Evolutionary conservation across 225 moss, liverwort and hornwort species (phyloP).

Genomic region (Pleurozium schreberi): DNA sequence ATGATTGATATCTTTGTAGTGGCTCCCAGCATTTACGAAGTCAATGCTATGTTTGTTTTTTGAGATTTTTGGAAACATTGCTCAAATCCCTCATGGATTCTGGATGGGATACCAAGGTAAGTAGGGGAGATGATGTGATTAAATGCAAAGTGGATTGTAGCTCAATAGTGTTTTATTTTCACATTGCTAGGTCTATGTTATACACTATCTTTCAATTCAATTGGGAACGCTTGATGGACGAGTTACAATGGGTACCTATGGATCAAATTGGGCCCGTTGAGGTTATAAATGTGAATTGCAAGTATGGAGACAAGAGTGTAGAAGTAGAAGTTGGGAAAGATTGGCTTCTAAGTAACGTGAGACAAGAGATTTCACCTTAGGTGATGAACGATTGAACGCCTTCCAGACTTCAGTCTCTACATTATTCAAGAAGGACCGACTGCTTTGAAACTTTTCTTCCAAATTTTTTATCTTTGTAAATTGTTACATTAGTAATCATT

Average conservation of each 20-base stretch:
- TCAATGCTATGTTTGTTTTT: not conserved
- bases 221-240: not conserved
- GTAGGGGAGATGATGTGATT: not conserved
- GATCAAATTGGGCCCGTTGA: not conserved
- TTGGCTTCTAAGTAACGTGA: not conserved
- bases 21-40: not conserved
- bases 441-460: no score
- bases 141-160: not conserved
- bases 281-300: not conserved
- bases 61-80: accelerated
- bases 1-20: not conserved
- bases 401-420: not conserved
- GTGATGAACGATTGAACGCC: not conserved
- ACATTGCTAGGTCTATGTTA: not conserved
- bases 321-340: not conserved
- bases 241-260: not conserved
- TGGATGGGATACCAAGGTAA: not conserved
- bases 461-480: no score
- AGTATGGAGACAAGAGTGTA: not conserved
- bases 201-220: not conserved
- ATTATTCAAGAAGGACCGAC: not conserved
- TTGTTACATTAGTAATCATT: no score
- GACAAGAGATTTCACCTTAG: not conserved
- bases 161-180: not conserved
- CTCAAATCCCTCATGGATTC: not conserved